Evolutionary conservation across 202 grass and related monocot genomes (phyloP), one percentile per base, ranked within the genome.

Genomic region (Alloteropsis angusta): DNA sequence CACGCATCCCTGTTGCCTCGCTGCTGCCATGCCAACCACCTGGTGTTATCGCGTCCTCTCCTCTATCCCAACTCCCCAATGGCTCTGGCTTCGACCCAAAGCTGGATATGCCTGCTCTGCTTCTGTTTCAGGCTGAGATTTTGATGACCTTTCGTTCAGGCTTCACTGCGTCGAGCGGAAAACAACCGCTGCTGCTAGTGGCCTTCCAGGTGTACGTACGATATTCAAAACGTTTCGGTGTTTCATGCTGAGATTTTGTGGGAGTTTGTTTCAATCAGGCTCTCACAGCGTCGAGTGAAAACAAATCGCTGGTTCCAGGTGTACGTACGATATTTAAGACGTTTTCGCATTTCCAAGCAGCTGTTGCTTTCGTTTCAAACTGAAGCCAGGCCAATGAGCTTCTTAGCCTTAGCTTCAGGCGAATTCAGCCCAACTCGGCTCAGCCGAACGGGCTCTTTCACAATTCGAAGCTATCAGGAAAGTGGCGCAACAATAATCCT

Each of bases 291-390:
- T 7, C 6, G 5, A 9, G 5, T 13, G 34, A 25, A 56, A 58
- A 19, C 76, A 57, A 57, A 66, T 57, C 71, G 0, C 7, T 19
- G 14, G 3, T 57, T 46, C 17, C 80, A 34, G 60, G 11, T 35
- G 60, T 32, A 30, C 38, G 63, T 6, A 10, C 1, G 8, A 59
- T 32, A 57, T 45, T 32, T 45, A 43, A 28, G 0, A 7, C 1
- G 4, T 55, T 45, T 43, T 22, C 49, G 14, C 16, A 18, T 21
- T 28, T 42, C 35, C 7, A 28, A 12, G 32, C 4, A 9, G 32
- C 10, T 42, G 68, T 72, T 43, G 46, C 58, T 74, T 81, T 44
- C 58, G 28, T 65, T 65, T 74, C 2, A 65, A 82, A 21, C 12
- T 7, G 18, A 74, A 74, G 46, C 47, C 13, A 82, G 39, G 11